Base-by-base conservation (phyloP, 2,329 filamentous ascomycete genomes). In the Aphanocladium album region DNA sequence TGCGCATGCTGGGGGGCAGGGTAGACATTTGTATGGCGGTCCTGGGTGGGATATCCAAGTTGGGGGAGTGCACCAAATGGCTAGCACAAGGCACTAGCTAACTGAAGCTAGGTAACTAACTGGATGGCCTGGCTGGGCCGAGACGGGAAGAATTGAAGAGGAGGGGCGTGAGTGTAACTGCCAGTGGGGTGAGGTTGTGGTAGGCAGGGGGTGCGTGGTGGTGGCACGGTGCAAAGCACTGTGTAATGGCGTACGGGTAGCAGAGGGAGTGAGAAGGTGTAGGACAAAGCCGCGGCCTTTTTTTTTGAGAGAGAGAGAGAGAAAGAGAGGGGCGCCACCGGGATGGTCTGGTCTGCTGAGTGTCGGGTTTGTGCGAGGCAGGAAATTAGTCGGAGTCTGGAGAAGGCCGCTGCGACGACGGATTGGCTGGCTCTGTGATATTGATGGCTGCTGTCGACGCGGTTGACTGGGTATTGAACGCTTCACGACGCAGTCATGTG, bases 1-100 rank as follows among this genome's bases (percentile, higher is more conserved):
- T 78, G 73, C 74, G 78, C 71, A 81, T 76, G 76, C 83, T 82
- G 82, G 84, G 84, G 84, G 84, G 79, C 79, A 81, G 79, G 76
- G 80, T 81, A 80, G 84, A 83, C 85, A 88, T 88, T 87, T 85
- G 79, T 82, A 82, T 73, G 71, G 73, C 23, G n/a, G 17, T 5
- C 37, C 14, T 1, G 59, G 46, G 33, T 37, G 45, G 45, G 52
- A 50, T 60, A 46, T 60, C 39, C 23, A 50, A 52, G 14, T 46
- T 25, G 37, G 46, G 46, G 46, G 14, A 33, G 16, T 19, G 57
- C 21, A 45, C 25, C 17, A 52, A 25, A 39, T 23, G 12, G 46
- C 49, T 37, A 27, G 47, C 39, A 60, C 57, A 53, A 41, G 43
- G 49, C 27, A 46, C 57, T 45, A 46, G 49, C 39, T 35, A 33